Percentiles rank a stretch among this genome's conserved stretches.
Conservation (phyloP, 768 basidiomycete species). For the Suillus paluster region DNA sequence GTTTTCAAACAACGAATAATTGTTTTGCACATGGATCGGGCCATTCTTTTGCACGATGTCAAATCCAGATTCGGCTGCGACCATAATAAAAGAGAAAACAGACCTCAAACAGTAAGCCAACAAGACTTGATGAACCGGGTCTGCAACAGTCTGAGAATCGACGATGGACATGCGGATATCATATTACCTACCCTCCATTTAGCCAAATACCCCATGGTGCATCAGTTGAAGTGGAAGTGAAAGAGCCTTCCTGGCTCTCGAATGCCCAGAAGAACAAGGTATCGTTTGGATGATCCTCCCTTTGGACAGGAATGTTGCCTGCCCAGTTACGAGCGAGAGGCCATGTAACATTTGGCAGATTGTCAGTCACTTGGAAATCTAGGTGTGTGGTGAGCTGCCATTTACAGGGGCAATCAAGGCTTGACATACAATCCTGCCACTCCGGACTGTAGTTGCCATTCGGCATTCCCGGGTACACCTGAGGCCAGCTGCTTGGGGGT, state of each 20-base stretch:
- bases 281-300: constrained; percentile 62
- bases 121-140: constrained; percentile 72
- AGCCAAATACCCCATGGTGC: constrained; percentile 78
- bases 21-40: constrained; percentile 58
- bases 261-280: constrained; percentile 71
- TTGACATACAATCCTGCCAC: constrained; percentile 66
- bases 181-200: constrained; percentile 61
- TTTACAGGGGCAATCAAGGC: neutral
- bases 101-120: constrained; percentile 67
- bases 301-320: constrained; percentile 66
- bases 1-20: constrained; percentile 57
- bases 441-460: constrained; percentile 51
- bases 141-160: constrained; percentile 33
- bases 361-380: constrained; percentile 65
- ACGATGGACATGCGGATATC: too few relatives aligned
- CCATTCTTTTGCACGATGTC: constrained; percentile 55
- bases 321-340: constrained; percentile 56
- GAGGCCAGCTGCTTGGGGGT: constrained; percentile 41
- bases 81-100: constrained; percentile 17
- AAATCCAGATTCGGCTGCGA: neutral
- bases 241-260: constrained; percentile 58
- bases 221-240: constrained; percentile 46
- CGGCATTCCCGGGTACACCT: constrained; percentile 48
- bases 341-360: constrained; percentile 67
- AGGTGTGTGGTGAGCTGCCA: constrained; percentile 3